Evolutionary conservation across 257 asterid genomes (phyloP).

Genomic region (Penstemon barbatus): DNA sequence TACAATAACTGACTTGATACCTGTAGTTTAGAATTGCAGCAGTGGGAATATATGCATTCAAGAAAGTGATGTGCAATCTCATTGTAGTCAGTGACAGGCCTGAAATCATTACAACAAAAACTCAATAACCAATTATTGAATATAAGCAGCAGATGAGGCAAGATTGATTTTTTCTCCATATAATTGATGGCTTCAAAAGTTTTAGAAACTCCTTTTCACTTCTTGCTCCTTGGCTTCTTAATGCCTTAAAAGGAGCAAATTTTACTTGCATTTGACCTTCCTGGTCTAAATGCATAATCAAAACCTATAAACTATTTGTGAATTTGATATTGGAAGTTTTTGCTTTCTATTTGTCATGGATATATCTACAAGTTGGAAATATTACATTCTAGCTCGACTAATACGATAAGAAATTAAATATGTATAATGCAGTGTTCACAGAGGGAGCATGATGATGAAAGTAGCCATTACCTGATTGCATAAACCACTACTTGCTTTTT

Average conservation of each 20-base stretch:
- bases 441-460: background rate
- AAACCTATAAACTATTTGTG: background rate
- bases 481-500: slow-evolving; percentile 61
- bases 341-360: no score
- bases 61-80: slow-evolving; percentile 79
- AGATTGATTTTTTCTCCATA: no score
- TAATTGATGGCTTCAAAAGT: background rate
- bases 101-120: slow-evolving; percentile 29
- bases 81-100: slow-evolving; percentile 72
- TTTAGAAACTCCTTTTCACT: background rate
- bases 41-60: slow-evolving; percentile 66
- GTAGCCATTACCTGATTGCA: slow-evolving; percentile 66
- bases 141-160: background rate
- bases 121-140: slow-evolving; percentile 4
- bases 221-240: slow-evolving; percentile 15
- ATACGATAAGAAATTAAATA: no score
- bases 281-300: background rate
- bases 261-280: background rate
- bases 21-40: slow-evolving; percentile 45
- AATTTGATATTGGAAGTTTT: background rate
- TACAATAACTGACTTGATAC: slow-evolving; percentile 34
- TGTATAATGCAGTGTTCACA: no score
- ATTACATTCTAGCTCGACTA: no score
- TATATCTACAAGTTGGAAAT: no score
- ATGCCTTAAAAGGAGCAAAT: background rate